Conservation (phyloP, 345 rosid genomes). For the Hypericum perforatum region DNA sequence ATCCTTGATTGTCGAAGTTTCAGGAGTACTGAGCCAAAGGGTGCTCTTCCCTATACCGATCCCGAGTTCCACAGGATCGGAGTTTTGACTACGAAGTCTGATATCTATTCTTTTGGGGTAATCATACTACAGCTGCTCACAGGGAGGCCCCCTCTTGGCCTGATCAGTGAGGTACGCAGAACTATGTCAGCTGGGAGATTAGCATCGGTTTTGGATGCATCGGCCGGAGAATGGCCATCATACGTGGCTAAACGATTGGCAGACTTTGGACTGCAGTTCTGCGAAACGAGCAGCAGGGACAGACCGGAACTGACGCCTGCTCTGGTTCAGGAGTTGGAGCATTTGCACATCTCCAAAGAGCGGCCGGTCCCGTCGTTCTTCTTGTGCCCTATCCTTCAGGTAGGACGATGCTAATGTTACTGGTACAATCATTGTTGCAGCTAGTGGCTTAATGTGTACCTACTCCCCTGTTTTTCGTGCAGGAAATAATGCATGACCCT, state of each 20-base stretch:
- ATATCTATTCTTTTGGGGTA: constrained; percentile 52
- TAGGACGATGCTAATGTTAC: constrained; percentile 4
- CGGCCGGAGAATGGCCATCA: constrained; percentile 63
- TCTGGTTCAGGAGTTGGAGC: constrained; percentile 54
- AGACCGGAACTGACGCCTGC: constrained; percentile 55
- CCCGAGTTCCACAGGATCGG: constrained; percentile 54
- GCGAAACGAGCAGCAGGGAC: constrained; percentile 36
- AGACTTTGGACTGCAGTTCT: constrained; percentile 52
- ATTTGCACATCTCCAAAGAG: constrained; percentile 44
- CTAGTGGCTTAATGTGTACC: not conserved
- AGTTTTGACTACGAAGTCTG: constrained; percentile 46
- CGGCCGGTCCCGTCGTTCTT: constrained; percentile 55
- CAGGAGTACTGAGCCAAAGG: constrained; percentile 32
- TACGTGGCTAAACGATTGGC: constrained; percentile 35
- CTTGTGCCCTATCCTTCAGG: constrained; percentile 71
- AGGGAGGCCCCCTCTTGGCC: constrained; percentile 44
- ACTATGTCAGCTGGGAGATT: constrained; percentile 33
- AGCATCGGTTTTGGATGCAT: constrained; percentile 41
- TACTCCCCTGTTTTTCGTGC: constrained; percentile 12
- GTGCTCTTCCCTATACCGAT: constrained; percentile 52
- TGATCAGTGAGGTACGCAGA: constrained; percentile 40
- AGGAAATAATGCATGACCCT: constrained; percentile 80
- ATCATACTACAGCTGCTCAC: constrained; percentile 60
- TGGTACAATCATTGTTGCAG: not conserved
- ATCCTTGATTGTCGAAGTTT: constrained; percentile 34